Conservation (phyloP, 208 protist genomes). For the Leishmania lainsoni region DNA sequence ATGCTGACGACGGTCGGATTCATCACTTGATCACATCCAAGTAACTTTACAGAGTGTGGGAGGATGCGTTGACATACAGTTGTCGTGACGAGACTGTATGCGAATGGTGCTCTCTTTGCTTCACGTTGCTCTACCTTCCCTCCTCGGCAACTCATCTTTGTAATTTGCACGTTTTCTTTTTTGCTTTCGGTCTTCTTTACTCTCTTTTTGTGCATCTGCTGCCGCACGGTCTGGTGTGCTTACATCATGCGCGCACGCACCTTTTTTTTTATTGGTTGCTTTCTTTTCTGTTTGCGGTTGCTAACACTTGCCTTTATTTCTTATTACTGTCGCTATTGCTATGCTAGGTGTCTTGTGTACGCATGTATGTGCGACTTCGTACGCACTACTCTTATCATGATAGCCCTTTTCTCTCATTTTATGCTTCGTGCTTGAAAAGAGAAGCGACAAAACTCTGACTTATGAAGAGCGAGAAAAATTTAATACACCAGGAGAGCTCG, state of each 20-base stretch:
- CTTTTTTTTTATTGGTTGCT: constrained; percentile 11
- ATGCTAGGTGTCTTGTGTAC: background rate
- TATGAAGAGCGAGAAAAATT: background rate
- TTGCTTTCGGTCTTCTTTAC: background rate
- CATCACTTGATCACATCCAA: background rate
- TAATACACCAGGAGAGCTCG: too few species aligned
- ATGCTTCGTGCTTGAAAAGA: background rate
- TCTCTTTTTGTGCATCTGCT: background rate
- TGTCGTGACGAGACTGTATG: background rate
- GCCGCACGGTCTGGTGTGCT: background rate
- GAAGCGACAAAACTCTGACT: background rate
- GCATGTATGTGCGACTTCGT: background rate
- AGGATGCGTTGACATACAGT: background rate
- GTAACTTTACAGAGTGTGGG: background rate
- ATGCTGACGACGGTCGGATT: background rate
- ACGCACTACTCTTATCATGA: background rate
- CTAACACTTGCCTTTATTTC: background rate
- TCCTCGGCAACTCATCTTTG: background rate
- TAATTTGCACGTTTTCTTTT: background rate
- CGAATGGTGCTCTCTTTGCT: background rate
- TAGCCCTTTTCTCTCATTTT: background rate
- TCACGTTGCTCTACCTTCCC: background rate
- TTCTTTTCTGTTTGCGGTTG: background rate
- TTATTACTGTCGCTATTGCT: background rate
- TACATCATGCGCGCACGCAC: background rate